Evolutionary conservation across 2,329 filamentous ascomycete species (phyloP).

Genomic region (Penicillium palitans): DNA sequence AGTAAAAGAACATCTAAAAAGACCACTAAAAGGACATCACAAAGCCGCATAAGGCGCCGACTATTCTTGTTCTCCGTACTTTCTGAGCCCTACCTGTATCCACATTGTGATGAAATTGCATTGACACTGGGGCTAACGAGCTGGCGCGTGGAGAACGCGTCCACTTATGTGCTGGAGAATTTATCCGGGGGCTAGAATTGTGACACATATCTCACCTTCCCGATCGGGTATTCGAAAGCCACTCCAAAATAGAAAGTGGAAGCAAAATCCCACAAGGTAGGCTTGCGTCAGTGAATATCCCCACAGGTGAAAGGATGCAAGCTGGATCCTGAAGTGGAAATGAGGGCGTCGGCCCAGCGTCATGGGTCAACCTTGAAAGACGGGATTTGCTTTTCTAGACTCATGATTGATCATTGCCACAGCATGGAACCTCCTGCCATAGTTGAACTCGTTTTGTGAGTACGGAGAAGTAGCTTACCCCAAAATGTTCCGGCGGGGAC

Average conservation of each 20-base stretch:
- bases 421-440: constrained; percentile 3
- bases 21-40: too few relatives aligned
- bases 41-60: too few relatives aligned
- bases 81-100: not conserved
- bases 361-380: not conserved
- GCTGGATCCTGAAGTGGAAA: not conserved
- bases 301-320: not conserved
- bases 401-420: not conserved
- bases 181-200: not conserved
- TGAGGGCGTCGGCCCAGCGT: not conserved
- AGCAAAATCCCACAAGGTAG: not conserved
- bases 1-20: too few relatives aligned
- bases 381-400: constrained; percentile 13
- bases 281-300: too few relatives aligned
- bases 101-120: constrained; percentile 2
- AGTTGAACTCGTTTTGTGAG: not conserved
- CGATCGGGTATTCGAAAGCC: not conserved
- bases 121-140: not conserved
- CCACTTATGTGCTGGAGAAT: not conserved
- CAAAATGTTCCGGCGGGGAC: not conserved
- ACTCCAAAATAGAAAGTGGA: not conserved
- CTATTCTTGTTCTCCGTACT: not conserved
- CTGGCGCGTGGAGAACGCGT: not conserved
- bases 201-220: not conserved
- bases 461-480: not conserved